Evolutionary conservation across 2,329 filamentous ascomycete genomes (phyloP).

Genomic region (Ceratocystis papillata): DNA sequence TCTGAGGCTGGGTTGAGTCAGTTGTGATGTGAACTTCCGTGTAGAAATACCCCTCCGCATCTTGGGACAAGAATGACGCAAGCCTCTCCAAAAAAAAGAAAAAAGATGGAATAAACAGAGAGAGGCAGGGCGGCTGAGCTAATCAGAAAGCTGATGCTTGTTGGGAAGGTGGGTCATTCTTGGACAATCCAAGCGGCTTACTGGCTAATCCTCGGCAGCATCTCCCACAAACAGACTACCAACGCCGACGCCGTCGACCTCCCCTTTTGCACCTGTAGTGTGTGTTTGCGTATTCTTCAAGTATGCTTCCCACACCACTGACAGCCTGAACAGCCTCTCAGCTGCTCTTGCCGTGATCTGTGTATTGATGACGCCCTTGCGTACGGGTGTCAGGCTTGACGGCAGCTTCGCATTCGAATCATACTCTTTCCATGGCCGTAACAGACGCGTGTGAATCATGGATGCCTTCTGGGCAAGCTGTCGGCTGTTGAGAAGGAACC

Average conservation of each 20-base stretch:
- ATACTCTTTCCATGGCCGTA: slow-evolving; percentile 3
- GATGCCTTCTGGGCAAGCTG: neutral
- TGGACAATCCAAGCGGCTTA: neutral
- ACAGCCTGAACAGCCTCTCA: slow-evolving; percentile 1
- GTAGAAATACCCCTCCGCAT: slow-evolving; percentile 7
- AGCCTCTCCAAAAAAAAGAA: neutral
- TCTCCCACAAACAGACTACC: neutral
- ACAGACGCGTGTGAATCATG: neutral
- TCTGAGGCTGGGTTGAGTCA: neutral
- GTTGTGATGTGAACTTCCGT: neutral
- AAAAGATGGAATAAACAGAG: neutral
- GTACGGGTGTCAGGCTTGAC: neutral
- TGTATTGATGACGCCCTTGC: neutral
- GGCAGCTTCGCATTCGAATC: slow-evolving; percentile 5
- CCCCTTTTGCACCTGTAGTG: neutral
- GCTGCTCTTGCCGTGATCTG: neutral
- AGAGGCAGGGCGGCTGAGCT: neutral
- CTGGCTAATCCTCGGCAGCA: slow-evolving; percentile 13
- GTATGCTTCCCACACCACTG: slow-evolving; percentile 4
- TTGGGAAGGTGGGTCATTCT: neutral
- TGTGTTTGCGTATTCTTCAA: slow-evolving; percentile 6
- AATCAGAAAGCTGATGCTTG: neutral
- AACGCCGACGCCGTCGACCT: neutral
- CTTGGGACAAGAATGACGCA: slow-evolving; percentile 1
- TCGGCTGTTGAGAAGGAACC: slow-evolving; percentile 9